Percentiles rank a stretch among this genome's conserved stretches.
Evolutionary conservation across 768 basidiomycete species (phyloP).

Genomic region (Kwoniella newhampshirensis): DNA sequence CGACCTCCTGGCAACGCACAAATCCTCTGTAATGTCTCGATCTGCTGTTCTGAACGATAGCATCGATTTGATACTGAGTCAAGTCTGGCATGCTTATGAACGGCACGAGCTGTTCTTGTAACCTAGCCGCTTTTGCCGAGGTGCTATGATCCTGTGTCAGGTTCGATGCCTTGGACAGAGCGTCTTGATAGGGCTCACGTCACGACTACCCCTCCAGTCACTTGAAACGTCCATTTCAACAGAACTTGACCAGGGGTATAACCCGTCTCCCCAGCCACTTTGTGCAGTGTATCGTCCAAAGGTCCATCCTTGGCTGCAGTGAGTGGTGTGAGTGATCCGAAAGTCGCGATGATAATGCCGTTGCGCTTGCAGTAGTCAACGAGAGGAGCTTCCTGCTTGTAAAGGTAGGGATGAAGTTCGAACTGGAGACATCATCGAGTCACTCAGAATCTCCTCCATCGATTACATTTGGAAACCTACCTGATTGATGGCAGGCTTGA

Average conservation of each 20-base stretch:
- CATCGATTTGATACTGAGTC: not conserved
- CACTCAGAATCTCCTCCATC: not conserved
- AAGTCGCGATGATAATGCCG: constrained; percentile 44
- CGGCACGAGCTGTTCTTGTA: not conserved
- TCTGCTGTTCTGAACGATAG: constrained; percentile 1
- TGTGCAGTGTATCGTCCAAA: constrained; percentile 26
- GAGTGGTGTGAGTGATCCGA: constrained; percentile 40
- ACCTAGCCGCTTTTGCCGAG: not conserved
- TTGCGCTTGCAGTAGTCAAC: constrained; percentile 42
- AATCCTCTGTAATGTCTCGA: not conserved
- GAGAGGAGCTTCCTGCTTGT: constrained; percentile 25
- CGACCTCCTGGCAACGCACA: not conserved
- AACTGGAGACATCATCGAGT: constrained; percentile 40
- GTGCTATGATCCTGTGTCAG: not conserved
- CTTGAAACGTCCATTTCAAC: constrained; percentile 38
- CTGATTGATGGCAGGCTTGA: constrained; percentile 53
- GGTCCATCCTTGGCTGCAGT: constrained; percentile 21
- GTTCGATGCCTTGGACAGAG: too few relatives aligned
- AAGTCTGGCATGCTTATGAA: constrained; percentile 2
- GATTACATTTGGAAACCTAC: constrained; percentile 17
- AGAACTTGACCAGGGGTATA: constrained; percentile 38
- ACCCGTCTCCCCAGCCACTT: constrained; percentile 22
- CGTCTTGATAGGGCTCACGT: constrained; percentile 23
- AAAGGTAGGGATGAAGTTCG: constrained; percentile 55
- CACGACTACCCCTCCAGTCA: constrained; percentile 29